Evolutionary conservation across 2,329 filamentous ascomycete genomes (phyloP).

Genomic region (Fusarium metavorans): DNA sequence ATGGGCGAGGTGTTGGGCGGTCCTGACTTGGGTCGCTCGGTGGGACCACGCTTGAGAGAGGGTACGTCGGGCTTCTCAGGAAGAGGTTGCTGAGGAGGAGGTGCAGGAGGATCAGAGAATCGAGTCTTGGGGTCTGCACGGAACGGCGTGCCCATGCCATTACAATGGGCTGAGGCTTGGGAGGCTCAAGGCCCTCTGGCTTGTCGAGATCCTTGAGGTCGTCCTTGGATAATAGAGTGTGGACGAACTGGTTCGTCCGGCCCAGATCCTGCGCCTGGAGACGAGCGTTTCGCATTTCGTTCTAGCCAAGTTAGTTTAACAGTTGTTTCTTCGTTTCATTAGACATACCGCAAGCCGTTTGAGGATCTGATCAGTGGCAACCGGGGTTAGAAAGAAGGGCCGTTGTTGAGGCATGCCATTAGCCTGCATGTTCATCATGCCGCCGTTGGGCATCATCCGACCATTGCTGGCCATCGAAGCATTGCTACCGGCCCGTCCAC

Average conservation of each 20-base stretch:
- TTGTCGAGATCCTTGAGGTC: constrained; percentile 70
- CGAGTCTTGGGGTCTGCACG: constrained; percentile 83
- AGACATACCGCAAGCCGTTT: constrained; percentile 64
- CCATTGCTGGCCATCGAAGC: constrained; percentile 71
- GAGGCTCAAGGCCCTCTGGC: constrained; percentile 59
- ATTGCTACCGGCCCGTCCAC: constrained; percentile 77
- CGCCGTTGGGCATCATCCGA: constrained; percentile 67
- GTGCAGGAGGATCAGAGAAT: constrained; percentile 93
- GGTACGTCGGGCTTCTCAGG: constrained; percentile 91
- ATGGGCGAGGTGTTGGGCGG: constrained; percentile 68
- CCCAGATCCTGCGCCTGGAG: constrained; percentile 88
- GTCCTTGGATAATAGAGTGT: constrained; percentile 80
- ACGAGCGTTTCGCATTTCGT: constrained; percentile 89
- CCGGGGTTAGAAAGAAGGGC: constrained; percentile 87
- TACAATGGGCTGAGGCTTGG: constrained; percentile 61
- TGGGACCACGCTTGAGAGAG: constrained; percentile 79
- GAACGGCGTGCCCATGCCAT: constrained; percentile 65
- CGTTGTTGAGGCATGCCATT: constrained; percentile 78
- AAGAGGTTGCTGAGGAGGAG: constrained; percentile 91
- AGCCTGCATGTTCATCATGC: constrained; percentile 59
- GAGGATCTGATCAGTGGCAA: constrained; percentile 94
- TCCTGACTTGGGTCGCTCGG: constrained; percentile 76
- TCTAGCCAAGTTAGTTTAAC: constrained; percentile 61
- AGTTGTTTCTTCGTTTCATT: neutral
- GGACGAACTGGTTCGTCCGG: constrained; percentile 85